Base-by-base conservation (phyloP, 768 basidiomycete genomes). In the Calocybe gangraenosa region DNA sequence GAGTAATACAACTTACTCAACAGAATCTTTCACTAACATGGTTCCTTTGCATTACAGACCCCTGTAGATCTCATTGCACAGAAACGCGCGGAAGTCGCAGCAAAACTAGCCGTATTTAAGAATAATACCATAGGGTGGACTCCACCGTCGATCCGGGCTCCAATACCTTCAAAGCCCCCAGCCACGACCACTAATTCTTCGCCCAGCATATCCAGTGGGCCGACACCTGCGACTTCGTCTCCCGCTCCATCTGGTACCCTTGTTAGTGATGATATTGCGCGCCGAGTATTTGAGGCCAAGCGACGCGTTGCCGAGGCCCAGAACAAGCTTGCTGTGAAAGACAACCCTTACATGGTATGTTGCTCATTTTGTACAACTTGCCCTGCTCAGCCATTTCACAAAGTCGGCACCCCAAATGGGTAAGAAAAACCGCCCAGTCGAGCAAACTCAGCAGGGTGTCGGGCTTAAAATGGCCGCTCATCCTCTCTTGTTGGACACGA, bases 391-490 rank as follows among this genome's bases (percentile, higher is more conserved):
- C 25, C 13, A 15, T 46, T 5, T 21, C 7, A 1, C 23, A 11
- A 47, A 86, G 80, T 69, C 82, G 2, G 63, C 78, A 49, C 71
- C 82, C 9, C 73, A 76, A 55, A 63, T 66, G 3, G 69, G 70
- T 42, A 82, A 79, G 67, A 74, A 77, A 65, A 76, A 71, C 43
- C 69, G 73, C 25, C 76, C 73, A 3, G 57, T 58, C 5, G 86
- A 87, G 47, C 76, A 80, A 31, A 68, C 81, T 2, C 89, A 86
- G 33, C 85, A 85, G 63, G 87, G 90, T 38, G 83, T 83, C 3
- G 90, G 90, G 13, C 68, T 93, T 42, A 89, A 89, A 62, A 92
- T 93, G 87, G 82, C 89, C 1, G 91, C 91, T 0, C 92, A 94
- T 61, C 92, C 92, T 2, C 69, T 93, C 18, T 64, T 95, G 19